Percentiles rank a stretch among this genome's conserved stretches.
phyloP scores from a whole-genome alignment of 2,329 filamentous ascomycete species.

The Colletotrichum simmondsii region DNA sequence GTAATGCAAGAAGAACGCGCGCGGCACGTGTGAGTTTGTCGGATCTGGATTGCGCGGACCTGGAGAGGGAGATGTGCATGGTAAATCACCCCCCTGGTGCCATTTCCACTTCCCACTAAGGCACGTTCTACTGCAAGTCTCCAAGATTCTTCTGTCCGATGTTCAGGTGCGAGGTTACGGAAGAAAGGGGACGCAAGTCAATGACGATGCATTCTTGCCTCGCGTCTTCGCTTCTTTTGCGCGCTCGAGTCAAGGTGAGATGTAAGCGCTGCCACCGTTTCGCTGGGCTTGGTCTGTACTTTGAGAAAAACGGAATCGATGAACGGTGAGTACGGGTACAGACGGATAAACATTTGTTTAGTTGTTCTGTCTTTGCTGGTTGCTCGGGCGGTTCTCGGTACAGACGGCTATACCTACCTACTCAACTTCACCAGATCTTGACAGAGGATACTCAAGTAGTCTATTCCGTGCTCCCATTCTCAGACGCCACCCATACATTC shows the following conservation, averaged over 20 bases:
- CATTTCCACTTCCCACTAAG: neutral
- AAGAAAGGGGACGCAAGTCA: neutral
- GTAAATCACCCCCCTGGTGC: neutral
- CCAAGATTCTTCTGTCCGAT: neutral
- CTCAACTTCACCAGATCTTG: neutral
- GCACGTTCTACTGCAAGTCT: slow-evolving; percentile 13
- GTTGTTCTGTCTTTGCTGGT: too few species aligned
- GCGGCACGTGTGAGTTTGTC: neutral
- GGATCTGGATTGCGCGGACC: neutral
- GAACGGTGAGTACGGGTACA: neutral
- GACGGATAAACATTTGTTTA: neutral
- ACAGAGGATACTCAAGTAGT: neutral
- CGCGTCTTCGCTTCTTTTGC: neutral
- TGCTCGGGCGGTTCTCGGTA: neutral
- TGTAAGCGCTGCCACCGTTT: neutral
- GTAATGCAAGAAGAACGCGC: neutral
- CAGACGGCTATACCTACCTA: neutral
- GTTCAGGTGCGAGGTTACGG: neutral
- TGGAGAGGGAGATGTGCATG: neutral
- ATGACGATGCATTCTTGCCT: neutral
- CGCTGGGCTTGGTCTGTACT: neutral
- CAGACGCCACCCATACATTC: neutral
- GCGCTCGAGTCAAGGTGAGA: neutral
- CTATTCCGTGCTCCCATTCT: neutral
- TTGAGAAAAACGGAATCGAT: neutral